These are phyloP conservation scores for Macrocystidia cucumis DNA, from an alignment of 1,284 basidiomycete species.

Conservation along the genomic window DNA sequence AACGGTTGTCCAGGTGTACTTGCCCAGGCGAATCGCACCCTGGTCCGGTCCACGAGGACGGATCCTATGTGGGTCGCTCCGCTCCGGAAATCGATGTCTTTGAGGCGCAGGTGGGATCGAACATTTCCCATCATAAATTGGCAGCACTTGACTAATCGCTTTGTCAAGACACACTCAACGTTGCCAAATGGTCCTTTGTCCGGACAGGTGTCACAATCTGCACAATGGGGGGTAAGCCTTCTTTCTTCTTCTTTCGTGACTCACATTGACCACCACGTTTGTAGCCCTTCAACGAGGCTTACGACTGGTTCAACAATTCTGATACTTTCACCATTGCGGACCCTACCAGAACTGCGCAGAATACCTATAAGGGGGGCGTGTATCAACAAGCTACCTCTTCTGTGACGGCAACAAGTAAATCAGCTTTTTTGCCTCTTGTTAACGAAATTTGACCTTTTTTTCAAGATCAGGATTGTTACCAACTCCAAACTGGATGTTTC, in stretches of 20 bases:
- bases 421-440: slow-evolving; percentile 2
- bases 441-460: slow-evolving; percentile 1
- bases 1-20: slow-evolving; percentile 75
- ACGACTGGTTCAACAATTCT: slow-evolving; percentile 41
- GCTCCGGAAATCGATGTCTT: slow-evolving; percentile 81
- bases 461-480: slow-evolving; percentile 41
- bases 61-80: slow-evolving; percentile 65
- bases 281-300: slow-evolving; percentile 55
- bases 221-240: slow-evolving; percentile 66
- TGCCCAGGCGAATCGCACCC: slow-evolving; percentile 72
- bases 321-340: slow-evolving; percentile 43
- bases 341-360: slow-evolving; percentile 35
- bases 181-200: slow-evolving; percentile 24
- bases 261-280: slow-evolving; percentile 1
- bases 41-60: slow-evolving; percentile 55
- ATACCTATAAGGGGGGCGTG: slow-evolving; percentile 52
- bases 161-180: slow-evolving; percentile 14
- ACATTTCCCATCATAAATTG: not conserved
- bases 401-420: slow-evolving; percentile 41
- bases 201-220: slow-evolving; percentile 62
- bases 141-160: slow-evolving; percentile 7
- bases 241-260: slow-evolving; percentile 12
- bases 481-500: slow-evolving; percentile 34
- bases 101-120: slow-evolving; percentile 46
- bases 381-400: slow-evolving; percentile 62